Base-by-base conservation (phyloP, 2,329 filamentous ascomycete genomes). In the Phialophora chinensis region DNA sequence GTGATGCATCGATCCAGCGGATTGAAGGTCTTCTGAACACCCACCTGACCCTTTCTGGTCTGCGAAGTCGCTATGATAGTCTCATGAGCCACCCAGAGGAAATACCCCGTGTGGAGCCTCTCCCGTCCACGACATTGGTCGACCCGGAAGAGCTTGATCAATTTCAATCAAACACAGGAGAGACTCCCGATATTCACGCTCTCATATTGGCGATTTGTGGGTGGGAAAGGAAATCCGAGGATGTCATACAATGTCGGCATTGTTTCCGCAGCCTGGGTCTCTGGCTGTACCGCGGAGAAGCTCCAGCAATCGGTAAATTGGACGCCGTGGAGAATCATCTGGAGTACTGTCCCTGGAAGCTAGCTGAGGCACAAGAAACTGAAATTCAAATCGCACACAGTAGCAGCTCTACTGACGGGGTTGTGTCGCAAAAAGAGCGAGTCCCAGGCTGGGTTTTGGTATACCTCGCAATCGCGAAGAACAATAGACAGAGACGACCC, bases 201-300 rank as follows among this genome's bases (percentile, higher is more conserved):
- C 81, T 94, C 14, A 82, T 85, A 0, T 82, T 95, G 62, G 90
- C 91, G 11, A 77, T 93, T 23, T 86, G 90, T 66, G 91, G 91
- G 38, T 94, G 91, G 91, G 87, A 92, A 25, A 87, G 89, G 49
- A 79, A 79, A 61, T 76, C 73, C 38, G 72, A 75, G 31, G 76
- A 92, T 67, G 86, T 94, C 17, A 89, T 91, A 5, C 88, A 88
- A 4, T 99, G 95, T 77, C 86, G 90, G 66, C 91, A 92, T 23
- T 99, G 95, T 76, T 91, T 96, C 74, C 88, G 95, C 66, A 88
- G 93, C 1, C 83, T 98, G 0, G 95, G 95, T 0, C 83, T 99
- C 1, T 99, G 95, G 95, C 90, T 99, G 82, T 98, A 96, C 77
- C 66, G 71, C 23, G 70, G 70, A 44, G 62, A 70, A 10, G 90